A percentile compares a stretch with the other conserved stretches of the same genome.
These are phyloP conservation scores for Xylariaceae sp. DNA, from an alignment of 2,329 filamentous ascomycete genomes.

Conservation along the genomic window DNA sequence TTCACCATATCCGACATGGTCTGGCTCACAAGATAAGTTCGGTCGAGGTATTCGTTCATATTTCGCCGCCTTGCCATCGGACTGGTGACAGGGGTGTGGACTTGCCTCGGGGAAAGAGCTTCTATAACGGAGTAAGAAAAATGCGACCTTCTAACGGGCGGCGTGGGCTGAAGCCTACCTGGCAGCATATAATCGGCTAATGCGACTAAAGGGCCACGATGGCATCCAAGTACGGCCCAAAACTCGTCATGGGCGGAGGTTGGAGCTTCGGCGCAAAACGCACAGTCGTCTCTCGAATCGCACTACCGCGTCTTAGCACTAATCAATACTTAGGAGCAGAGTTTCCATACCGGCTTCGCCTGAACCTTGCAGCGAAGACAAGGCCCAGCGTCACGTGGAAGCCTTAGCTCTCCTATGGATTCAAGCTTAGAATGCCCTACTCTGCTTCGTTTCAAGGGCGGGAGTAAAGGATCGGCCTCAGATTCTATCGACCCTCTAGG, in stretches of 20 bases:
- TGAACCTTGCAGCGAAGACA: slow-evolving; percentile 56
- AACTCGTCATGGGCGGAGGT: slow-evolving; percentile 45
- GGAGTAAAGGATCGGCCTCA: slow-evolving; percentile 55
- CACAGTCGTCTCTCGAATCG: slow-evolving; percentile 53
- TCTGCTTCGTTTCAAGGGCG: slow-evolving; percentile 57
- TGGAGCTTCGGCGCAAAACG: slow-evolving; percentile 46
- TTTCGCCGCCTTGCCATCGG: slow-evolving; percentile 51
- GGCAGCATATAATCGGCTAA: slow-evolving; percentile 55
- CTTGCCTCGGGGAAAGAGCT: slow-evolving; percentile 51
- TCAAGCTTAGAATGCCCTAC: slow-evolving; percentile 56
- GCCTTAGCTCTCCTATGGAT: slow-evolving; percentile 59
- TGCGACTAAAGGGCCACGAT: slow-evolving; percentile 49
- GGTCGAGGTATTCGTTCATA: slow-evolving; percentile 56
- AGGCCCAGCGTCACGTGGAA: slow-evolving; percentile 50
- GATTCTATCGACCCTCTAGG: slow-evolving; percentile 48
- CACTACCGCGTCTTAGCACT: slow-evolving; percentile 45
- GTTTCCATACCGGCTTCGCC: slow-evolving; percentile 48
- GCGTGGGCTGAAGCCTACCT: slow-evolving; percentile 41
- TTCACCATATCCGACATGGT: slow-evolving; percentile 46
- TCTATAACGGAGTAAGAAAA: slow-evolving; percentile 40
- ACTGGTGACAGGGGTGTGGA: slow-evolving; percentile 54
- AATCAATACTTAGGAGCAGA: neutral
- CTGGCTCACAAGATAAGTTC: slow-evolving; percentile 47
- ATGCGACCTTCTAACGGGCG: neutral
- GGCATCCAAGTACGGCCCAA: slow-evolving; percentile 56